Evolutionary conservation across 371 early-diverging fungal species (phyloP).

Genomic region (Mucor irregularis): DNA sequence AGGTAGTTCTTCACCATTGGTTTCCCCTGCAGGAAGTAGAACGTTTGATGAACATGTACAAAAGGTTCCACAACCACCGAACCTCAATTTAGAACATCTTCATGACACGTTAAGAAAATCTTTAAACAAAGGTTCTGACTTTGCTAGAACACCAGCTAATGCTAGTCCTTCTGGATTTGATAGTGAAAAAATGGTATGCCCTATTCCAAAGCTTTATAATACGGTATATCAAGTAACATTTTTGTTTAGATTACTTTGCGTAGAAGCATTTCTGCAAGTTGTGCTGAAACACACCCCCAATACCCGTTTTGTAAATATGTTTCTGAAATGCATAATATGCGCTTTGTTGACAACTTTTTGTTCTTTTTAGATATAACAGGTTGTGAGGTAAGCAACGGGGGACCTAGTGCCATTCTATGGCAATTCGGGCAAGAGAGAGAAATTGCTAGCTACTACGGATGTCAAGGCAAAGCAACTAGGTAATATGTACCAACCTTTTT

Average conservation of each 20-base stretch:
- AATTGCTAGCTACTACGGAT: slow-evolving; percentile 58
- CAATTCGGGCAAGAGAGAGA: slow-evolving; percentile 64
- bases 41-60: slow-evolving; percentile 19
- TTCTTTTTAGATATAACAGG: slow-evolving; percentile 52
- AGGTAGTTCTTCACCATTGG: slow-evolving; percentile 19
- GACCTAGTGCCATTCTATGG: slow-evolving; percentile 59
- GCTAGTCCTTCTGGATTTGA: slow-evolving; percentile 32
- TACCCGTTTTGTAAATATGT: slow-evolving; percentile 54
- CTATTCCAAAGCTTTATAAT: neutral
- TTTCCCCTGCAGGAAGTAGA: slow-evolving; percentile 36
- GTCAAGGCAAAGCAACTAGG: slow-evolving; percentile 52
- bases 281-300: slow-evolving; percentile 58
- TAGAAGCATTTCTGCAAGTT: slow-evolving; percentile 44
- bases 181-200: slow-evolving; percentile 28
- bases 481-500: slow-evolving; percentile 8
- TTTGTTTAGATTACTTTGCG: slow-evolving; percentile 38
- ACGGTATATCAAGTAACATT: neutral
- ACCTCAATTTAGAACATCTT: slow-evolving; percentile 41
- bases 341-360: neutral
- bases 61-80: slow-evolving; percentile 17
- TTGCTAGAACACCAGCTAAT: slow-evolving; percentile 12
- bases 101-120: slow-evolving; percentile 46
- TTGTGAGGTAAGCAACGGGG: slow-evolving; percentile 43
- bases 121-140: slow-evolving; percentile 27
- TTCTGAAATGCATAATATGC: neutral